These are phyloP conservation scores for Fremontodendron californicum DNA, from an alignment of 345 rosid genomes.

Conservation along the genomic window DNA sequence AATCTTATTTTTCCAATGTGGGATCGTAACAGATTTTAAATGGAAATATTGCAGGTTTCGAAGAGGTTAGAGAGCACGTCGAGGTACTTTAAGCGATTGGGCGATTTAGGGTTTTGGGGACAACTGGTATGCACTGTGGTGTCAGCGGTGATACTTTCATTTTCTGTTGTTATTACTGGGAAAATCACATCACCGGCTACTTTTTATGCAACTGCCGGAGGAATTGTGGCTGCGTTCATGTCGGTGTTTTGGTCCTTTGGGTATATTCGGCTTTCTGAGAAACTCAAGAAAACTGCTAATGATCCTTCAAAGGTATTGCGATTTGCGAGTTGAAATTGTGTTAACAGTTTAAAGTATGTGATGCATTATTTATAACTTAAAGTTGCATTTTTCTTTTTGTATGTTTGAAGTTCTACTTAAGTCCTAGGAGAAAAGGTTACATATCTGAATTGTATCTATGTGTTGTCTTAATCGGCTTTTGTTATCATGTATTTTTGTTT, in stretches of 20 bases:
- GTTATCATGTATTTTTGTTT: not conserved
- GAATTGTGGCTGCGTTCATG: conserved; percentile 84
- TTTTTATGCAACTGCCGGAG: conserved; percentile 83
- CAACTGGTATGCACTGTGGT: conserved; percentile 84
- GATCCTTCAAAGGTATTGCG: conserved; percentile 96
- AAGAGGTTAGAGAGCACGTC: conserved; percentile 94
- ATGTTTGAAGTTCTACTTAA: not conserved
- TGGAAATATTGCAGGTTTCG: conserved; percentile 54
- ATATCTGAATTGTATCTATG: not conserved
- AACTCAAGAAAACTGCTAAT: conserved; percentile 62
- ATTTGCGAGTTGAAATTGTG: no score
- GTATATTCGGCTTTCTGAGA: conserved; percentile 82
- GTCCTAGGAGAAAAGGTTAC: not conserved
- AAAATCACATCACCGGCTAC: conserved; percentile 77
- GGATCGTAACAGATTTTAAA: no score
- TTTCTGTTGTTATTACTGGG: conserved; percentile 75
- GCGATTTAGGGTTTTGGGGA: conserved; percentile 92
- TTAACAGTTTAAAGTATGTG: not conserved
- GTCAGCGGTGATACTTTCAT: conserved; percentile 84
- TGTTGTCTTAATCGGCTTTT: not conserved
- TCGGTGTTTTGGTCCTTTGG: conserved; percentile 97
- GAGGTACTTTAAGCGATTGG: conserved; percentile 82
- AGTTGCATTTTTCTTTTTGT: not conserved
- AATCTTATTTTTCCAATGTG: no score
- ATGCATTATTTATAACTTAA: not conserved